Base-by-base conservation (phyloP, 257 asterid genomes). In the Anisodus acutangulus region DNA sequence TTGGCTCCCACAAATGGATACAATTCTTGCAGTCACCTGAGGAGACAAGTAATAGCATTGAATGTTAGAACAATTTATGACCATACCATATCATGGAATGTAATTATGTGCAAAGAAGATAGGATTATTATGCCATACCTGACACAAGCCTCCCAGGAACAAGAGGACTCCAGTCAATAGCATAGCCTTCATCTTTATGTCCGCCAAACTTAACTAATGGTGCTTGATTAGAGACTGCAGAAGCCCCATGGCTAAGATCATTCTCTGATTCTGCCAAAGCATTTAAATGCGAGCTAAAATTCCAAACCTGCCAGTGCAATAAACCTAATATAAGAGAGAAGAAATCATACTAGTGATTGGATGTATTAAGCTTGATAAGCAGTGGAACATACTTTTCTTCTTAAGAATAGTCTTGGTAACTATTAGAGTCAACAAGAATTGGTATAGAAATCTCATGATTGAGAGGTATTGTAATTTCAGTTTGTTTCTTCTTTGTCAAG, bases 111-210 rank as follows among this genome's bases (percentile, higher is more conserved):
- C 79, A 51, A 78, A 49, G 51, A 63, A 59, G 19, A 67, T 26
- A 66, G 58, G 82, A 66, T 41, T 57, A 80, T 55, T 43, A 62
- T 4, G 82, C 47, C 9, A 66, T 86, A 94, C 99, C 99, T 45
- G 99, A 86, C 4, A 95, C 92, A 5, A 97, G 97, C 90, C 95
- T 95, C 82, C 98, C 99, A 71, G 98, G 91, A 80, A 89, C 97
- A 84, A 92, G 92, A 39, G 98, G 99, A 83, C 94, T 95, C 98
- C 99, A 97, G 87, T 97, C 99, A 43, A 97, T 83, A 82, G 98
- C 98, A 88, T 86, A 97, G 59, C 99, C 99, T 93, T 97, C 99
- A 91, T 95, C 98, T 87, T 92, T 90, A 90, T 97, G 99, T 22
- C 98, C 97, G 3, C 66, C 87, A 91, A 91, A 97, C 85, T 92